These are phyloP conservation scores for Talaromyces pinophilus DNA, from an alignment of 2,329 filamentous ascomycete genomes.

Conservation along the genomic window DNA sequence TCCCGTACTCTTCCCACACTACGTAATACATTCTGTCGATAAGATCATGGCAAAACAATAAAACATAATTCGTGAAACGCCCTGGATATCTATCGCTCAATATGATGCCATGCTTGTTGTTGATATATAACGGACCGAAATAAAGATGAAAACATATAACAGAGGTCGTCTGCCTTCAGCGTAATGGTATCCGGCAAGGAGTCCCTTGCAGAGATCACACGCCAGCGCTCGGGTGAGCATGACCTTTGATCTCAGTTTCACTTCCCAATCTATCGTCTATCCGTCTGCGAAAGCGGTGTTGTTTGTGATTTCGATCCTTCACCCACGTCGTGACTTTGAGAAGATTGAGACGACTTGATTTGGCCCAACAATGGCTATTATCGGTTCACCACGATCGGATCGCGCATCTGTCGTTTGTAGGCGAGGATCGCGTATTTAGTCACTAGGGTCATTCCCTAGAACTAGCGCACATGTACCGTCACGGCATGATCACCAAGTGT, in stretches of 20 bases:
- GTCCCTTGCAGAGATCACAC: neutral
- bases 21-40: neutral
- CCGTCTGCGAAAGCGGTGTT: neutral
- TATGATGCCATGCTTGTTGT: neutral
- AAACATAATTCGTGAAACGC: neutral
- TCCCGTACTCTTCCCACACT: neutral
- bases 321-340: neutral
- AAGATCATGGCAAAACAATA: neutral
- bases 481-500: neutral
- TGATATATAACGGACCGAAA: neutral
- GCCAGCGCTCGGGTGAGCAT: neutral
- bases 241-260: neutral
- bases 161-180: neutral
- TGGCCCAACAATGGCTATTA: neutral
- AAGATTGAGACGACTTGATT: neutral
- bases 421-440: neutral
- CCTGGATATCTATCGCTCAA: neutral
- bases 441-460: neutral
- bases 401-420: neutral
- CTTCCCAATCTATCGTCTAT: no score
- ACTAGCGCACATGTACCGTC: neutral
- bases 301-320: neutral
- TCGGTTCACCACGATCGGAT: neutral
- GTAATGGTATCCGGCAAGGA: neutral
- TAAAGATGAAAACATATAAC: neutral